phyloP scores from a whole-genome alignment of 139 green algal species.

The Ettlia oleoabundans region DNA sequence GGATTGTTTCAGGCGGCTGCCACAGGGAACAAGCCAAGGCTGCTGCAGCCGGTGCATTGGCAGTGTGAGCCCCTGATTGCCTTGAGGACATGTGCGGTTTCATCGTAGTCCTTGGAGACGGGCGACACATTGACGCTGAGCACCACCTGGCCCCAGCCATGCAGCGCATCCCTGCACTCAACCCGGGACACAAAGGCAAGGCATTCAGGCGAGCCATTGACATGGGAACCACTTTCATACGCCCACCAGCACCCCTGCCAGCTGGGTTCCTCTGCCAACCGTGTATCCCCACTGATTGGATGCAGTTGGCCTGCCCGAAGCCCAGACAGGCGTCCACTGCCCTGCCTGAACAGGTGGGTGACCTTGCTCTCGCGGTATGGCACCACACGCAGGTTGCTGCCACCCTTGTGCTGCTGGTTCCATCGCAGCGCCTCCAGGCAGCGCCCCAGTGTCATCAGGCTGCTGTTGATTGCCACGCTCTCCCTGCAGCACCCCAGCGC shows the following conservation, averaged over 20 bases:
- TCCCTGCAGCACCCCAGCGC: constrained; percentile 57
- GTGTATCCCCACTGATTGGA: no score
- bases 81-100: constrained; percentile 73
- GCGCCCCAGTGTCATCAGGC: constrained; percentile 78
- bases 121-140: constrained; percentile 76
- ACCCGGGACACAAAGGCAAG: no score
- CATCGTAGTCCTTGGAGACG: constrained; percentile 68
- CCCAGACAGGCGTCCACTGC: not conserved
- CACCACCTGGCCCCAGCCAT: constrained; percentile 75
- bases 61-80: not conserved
- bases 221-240: no score
- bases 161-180: constrained; percentile 65
- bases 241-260: no score
- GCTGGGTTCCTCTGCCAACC: no score
- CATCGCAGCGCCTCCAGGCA: constrained; percentile 81
- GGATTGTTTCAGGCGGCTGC: no score
- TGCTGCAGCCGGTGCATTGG: no score
- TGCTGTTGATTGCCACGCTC: constrained; percentile 83
- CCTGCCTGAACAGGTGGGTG: constrained; percentile 58
- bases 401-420: constrained; percentile 74
- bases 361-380: constrained; percentile 72
- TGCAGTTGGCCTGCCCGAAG: not conserved
- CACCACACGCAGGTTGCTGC: constrained; percentile 48
- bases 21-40: no score
- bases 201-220: no score